Evolutionary conservation across 139 green algal species (phyloP).

Genomic region (Monoraphidium neglectum): DNA sequence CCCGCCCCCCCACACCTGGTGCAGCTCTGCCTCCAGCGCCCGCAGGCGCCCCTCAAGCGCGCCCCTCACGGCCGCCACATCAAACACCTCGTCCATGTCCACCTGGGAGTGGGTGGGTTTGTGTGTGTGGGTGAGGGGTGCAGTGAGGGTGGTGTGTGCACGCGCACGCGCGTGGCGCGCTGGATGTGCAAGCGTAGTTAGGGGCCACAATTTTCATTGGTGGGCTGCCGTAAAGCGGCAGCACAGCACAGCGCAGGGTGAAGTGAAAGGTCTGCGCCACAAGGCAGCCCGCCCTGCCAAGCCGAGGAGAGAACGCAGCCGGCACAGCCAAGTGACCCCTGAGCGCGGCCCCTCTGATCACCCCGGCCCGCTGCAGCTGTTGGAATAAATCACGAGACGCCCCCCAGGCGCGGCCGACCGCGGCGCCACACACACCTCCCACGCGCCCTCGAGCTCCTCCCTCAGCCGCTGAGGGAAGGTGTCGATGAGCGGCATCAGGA

Average conservation of each 20-base stretch:
- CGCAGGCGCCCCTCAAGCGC: constrained; percentile 67
- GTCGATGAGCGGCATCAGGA: constrained; percentile 97
- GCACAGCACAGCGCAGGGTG: neutral
- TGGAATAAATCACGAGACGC: neutral
- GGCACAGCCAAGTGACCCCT: too few species aligned
- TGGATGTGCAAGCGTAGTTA: neutral
- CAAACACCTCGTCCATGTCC: constrained; percentile 86
- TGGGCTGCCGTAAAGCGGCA: neutral
- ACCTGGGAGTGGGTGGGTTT: neutral
- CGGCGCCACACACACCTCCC: constrained; percentile 63
- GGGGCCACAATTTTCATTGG: neutral
- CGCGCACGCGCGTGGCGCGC: neutral
- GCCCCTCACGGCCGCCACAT: constrained; percentile 72
- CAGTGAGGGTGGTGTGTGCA: neutral
- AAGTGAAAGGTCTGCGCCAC: neutral
- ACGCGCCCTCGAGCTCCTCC: constrained; percentile 85
- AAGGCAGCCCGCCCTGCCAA: too few species aligned
- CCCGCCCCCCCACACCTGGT: constrained; percentile 25
- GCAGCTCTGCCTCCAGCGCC: constrained; percentile 52
- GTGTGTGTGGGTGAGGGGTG: too few species aligned
- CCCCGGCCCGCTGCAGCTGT: too few species aligned
- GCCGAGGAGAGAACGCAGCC: too few species aligned
- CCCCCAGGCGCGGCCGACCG: neutral
- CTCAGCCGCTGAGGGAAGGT: constrained; percentile 81
- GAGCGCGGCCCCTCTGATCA: too few species aligned